phyloP scores from a whole-genome alignment of 257 asterid species.

The Solanum neorickii region DNA sequence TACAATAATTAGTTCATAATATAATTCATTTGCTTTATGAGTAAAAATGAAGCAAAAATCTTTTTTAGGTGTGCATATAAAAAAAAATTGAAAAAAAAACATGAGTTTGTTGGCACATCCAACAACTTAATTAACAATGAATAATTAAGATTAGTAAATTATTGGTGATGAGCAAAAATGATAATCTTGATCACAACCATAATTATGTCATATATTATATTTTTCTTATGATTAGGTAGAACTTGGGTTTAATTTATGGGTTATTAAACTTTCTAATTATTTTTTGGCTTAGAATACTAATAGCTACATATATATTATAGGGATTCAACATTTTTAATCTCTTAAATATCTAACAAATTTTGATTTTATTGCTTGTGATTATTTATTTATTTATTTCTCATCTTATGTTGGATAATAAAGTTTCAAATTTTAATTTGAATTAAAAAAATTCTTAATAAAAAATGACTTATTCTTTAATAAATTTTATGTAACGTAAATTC shows the following conservation, averaged over 20 bases:
- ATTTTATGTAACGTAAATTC: too few relatives aligned
- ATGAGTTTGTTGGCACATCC: not conserved
- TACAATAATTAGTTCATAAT: not conserved
- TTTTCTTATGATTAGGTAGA: not conserved
- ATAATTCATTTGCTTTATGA: not conserved
- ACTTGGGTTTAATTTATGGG: not conserved
- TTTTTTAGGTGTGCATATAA: not conserved
- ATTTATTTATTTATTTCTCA: too few relatives aligned
- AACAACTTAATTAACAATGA: not conserved
- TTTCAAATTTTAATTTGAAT: too few relatives aligned
- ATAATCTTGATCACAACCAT: not conserved
- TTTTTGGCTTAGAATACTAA: not conserved
- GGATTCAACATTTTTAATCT: not conserved
- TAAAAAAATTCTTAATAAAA: too few relatives aligned
- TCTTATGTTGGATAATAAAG: too few relatives aligned
- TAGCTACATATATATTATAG: not conserved
- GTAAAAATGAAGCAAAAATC: not conserved
- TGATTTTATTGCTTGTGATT: not conserved
- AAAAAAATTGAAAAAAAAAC: not conserved
- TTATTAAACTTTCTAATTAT: not conserved
- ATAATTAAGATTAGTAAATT: not conserved
- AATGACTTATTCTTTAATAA: fast-evolving
- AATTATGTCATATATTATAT: not conserved
- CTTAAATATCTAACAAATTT: not conserved
- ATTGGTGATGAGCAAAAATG: not conserved